Base-by-base conservation (phyloP, 1,284 basidiomycete genomes). In the Athelia sp. region DNA sequence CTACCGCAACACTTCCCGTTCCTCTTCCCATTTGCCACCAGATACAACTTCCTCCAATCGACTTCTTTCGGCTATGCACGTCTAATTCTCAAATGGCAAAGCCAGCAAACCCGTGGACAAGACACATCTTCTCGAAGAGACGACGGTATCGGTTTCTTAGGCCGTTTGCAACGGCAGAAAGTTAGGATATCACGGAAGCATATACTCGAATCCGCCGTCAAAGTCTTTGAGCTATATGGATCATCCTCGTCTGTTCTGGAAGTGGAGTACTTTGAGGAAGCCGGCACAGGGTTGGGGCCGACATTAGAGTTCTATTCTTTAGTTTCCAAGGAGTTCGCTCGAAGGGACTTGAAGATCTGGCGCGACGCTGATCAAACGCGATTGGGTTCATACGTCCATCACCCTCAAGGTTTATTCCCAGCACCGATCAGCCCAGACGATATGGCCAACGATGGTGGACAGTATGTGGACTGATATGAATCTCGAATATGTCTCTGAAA, bases 261-360 rank as follows among this genome's bases (percentile, higher is more conserved):
- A 66, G 93, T 99, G 47, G 95, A 99, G 68, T 99, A 98, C 74
- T 98, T 98, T 64, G 94, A 98, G 63, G 97, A 99, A 74, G 96
- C 98, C 46, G 97, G 97, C 19, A 99, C 97, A 2, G 97, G 97
- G 24, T 74, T 99, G 11, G 97, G 97, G 2, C 97, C 95, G 4
- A 99, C 97, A n/a, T 77, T 99, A 31, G 97, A 98, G 71, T 98
- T 99, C 70, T 98, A 98, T 69, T 88, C 93, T 34, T 73, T 98
- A 46, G 93, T 93, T 14, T 95, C 92, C 45, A 88, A 86, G 62
- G 94, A 96, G 69, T 97, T 98, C 66, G 93, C 93, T 0, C 77
- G 91, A 51, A 82, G 85, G 57, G 84, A 91, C 54, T 71, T 97
- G 57, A 88, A 90, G 67, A 76, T 98, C 26, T 98, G 96, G 95